Conservation (phyloP, 257 asterid species). For the Voacanga thouarsii region DNA sequence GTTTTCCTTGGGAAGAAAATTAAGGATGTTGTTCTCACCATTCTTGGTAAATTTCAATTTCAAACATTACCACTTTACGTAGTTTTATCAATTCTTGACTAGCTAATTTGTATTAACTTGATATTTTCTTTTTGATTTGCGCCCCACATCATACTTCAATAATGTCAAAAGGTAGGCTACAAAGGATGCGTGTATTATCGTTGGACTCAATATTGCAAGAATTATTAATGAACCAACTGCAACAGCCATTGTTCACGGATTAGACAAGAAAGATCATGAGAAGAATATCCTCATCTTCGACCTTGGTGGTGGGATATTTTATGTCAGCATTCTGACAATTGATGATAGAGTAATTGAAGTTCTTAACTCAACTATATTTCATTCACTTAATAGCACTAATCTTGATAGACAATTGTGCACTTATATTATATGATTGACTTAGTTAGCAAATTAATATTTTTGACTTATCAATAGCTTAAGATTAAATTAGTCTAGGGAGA, state of each 20-base stretch:
- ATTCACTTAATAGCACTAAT: neutral
- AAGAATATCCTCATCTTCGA: no score
- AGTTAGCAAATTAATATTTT: neutral
- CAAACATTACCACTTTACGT: neutral
- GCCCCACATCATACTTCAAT: slow-evolving; percentile 68
- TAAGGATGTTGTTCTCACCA: slow-evolving; percentile 79
- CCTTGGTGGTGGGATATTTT: no score
- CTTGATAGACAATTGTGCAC: neutral
- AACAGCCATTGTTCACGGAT: no score
- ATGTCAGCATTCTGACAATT: no score
- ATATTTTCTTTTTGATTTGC: slow-evolving; percentile 3
- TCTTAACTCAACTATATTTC: neutral
- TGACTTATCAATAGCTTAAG: neutral
- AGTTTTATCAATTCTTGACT: neutral
- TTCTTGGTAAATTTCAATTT: slow-evolving; percentile 47
- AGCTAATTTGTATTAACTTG: slow-evolving; percentile 1
- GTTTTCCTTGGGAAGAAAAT: slow-evolving; percentile 76
- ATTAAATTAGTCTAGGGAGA: neutral
- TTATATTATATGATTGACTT: neutral
- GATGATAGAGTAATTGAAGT: no score
- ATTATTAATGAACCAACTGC: no score
- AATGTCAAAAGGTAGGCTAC: no score
- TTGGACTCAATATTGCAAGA: no score
- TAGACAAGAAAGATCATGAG: no score
- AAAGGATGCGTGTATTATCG: no score